Percentiles rank a stretch among this genome's conserved stretches.
These are phyloP conservation scores for Malus sieversii DNA, from an alignment of 306 rosid genomes.

Conservation along the genomic window DNA sequence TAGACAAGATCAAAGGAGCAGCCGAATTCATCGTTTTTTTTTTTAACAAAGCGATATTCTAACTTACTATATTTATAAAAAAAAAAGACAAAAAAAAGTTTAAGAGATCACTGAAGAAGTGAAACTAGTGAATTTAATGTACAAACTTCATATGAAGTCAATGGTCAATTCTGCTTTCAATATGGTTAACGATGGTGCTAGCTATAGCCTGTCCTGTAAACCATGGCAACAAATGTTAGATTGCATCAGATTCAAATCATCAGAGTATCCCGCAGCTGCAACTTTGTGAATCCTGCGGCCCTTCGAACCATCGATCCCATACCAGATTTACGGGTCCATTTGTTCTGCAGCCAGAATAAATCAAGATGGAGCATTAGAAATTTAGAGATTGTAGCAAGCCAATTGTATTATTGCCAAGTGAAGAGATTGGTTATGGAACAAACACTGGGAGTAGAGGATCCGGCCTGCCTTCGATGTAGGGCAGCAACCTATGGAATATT, in stretches of 20 bases:
- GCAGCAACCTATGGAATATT: conserved; percentile 42
- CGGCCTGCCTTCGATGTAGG: conserved; percentile 34
- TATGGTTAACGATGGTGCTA: not conserved
- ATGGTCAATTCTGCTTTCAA: not conserved
- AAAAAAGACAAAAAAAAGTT: not conserved
- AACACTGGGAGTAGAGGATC: conserved; percentile 75
- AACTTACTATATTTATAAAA: too few relatives aligned
- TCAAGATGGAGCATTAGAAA: conserved; percentile 8
- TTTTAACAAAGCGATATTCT: too few relatives aligned
- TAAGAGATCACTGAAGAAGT: not conserved
- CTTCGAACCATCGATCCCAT: conserved; percentile 89
- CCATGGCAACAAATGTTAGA: conserved; percentile 12
- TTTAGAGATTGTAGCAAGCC: not conserved
- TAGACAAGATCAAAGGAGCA: too few relatives aligned
- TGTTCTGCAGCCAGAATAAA: conserved; percentile 35
- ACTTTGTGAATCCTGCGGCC: conserved; percentile 52
- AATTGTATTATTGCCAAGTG: conserved; percentile 1
- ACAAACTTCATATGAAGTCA: not conserved
- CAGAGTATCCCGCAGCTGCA: conserved; percentile 68
- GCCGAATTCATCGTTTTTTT: too few relatives aligned
- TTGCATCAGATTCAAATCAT: conserved; percentile 18
- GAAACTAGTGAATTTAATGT: not conserved
- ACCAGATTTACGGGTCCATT: conserved; percentile 48
- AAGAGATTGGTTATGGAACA: conserved; percentile 23
- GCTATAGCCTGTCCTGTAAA: not conserved